Base-by-base conservation (phyloP, 495 filamentous ascomycete genomes). In the Trichoderma reesei region DNA sequence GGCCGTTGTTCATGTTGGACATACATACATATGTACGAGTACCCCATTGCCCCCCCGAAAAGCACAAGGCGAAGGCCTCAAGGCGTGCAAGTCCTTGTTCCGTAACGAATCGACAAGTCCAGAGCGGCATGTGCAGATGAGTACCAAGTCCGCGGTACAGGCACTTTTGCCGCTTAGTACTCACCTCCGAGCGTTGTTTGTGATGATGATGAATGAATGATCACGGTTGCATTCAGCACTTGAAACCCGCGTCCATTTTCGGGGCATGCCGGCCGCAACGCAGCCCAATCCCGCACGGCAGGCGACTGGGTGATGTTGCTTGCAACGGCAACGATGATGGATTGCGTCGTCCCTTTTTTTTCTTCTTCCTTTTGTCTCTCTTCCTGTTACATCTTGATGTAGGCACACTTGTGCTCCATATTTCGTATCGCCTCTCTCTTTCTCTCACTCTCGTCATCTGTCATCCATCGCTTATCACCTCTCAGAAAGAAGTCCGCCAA, bases 11-110 rank as follows among this genome's bases (percentile, higher is more conserved):
- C 51, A 56, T 56, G 51, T 56, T 56, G 51, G 51, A 56, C 51
- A 56, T 56, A 56, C 51, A 56, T 56, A 56, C 51, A 56, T 56
- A 56, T 56, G 51, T 56, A 36, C 51, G 20, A 56, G 51, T 56
- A 26, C 51, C 51, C 51, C 51, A 56, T 56, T 20, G 26, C 9
- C 34, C 51, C 10, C 31, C 34, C 33, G 16, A 48, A 48, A 48
- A 3, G 38, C 11, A 39, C 38, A 39, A 11, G 44, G 20, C 44
- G 44, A 48, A 20, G 18, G 9, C 44, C 16, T 18, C 44, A 26
- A 20, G 16, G 44, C n/a, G 18, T 13, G 41, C 41, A 44, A 14
- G 10, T n/a, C 10, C 41, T 41, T 9, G 13, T 13, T 41, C 13
- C 13, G 39, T 3, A 1, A 13, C 7, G 39, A 9, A 13, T 41